These are phyloP conservation scores for Aspergillus quadrilineatus DNA, from an alignment of 2,329 filamentous ascomycete species.

Conservation along the genomic window DNA sequence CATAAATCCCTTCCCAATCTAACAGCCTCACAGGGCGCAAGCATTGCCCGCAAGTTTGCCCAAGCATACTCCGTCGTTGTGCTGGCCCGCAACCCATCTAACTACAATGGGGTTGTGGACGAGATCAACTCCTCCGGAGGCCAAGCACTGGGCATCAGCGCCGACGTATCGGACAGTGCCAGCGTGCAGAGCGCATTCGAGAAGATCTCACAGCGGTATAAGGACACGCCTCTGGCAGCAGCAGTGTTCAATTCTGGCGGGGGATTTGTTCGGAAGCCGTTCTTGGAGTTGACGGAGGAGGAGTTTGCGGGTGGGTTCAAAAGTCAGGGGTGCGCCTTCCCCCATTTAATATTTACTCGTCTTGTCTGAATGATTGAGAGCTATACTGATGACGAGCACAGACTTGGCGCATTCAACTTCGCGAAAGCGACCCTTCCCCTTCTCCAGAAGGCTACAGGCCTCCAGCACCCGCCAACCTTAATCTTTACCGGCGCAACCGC, in stretches of 20 bases:
- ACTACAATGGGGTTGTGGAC: constrained; percentile 54
- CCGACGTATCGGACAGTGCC: constrained; percentile 55
- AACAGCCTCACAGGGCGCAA: constrained; percentile 46
- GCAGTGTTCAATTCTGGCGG: constrained; percentile 63
- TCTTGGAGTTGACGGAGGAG: constrained; percentile 60
- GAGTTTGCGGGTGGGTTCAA: constrained; percentile 56
- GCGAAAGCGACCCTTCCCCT: constrained; percentile 69
- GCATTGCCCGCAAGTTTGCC: constrained; percentile 61
- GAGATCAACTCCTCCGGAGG: constrained; percentile 62
- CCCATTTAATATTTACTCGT: background rate
- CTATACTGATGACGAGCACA: constrained; percentile 15
- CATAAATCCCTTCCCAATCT: background rate
- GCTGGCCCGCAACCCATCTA: constrained; percentile 58
- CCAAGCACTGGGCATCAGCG: constrained; percentile 60
- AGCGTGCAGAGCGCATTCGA: constrained; percentile 56
- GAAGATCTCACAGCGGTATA: constrained; percentile 55
- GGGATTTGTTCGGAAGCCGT: constrained; percentile 57
- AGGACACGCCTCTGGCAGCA: constrained; percentile 47
- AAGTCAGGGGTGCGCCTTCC: constrained; percentile 48
- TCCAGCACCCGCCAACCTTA: constrained; percentile 69
- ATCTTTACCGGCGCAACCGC: constrained; percentile 88
- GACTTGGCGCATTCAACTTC: constrained; percentile 70
- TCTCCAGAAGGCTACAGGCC: constrained; percentile 59
- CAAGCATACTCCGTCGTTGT: constrained; percentile 59
- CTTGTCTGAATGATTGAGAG: background rate